Evolutionary conservation across 2,329 filamentous ascomycete genomes (phyloP), one percentile per base, ranked within the genome.

Genomic region (Lasiodiplodia hormozganensis): DNA sequence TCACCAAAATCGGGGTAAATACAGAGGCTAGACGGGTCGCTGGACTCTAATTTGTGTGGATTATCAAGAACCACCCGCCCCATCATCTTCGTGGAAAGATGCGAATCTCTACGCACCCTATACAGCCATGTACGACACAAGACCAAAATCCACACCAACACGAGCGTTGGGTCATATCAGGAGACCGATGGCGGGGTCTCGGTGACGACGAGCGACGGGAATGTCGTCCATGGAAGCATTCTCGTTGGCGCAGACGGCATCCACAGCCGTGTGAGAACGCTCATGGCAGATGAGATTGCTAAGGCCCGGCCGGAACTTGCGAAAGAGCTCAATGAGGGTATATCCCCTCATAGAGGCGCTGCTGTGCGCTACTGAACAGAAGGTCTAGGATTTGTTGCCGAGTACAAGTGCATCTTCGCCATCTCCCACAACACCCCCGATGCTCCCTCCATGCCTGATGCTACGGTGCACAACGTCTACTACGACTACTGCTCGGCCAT

Each of bases 241-340:
- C 21, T 69, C 38, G 65, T 69, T 23, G 68, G 68, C 23, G 68
- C 68, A 38, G 65, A 69, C 28, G 68, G 68, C 21, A 60, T 65
- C 6, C 52, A 62, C 65, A 51, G 65, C 65, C 34, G 18, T 25
- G 34, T 28, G n/a, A 11, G 52, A 8, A 52, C 23, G 10, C 21
- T 52, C 21, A 10, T 52, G n/a, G 49, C 49, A 25, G n/a, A 52
- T 11, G 28, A 52, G 49, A n/a, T 52, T 52, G 21, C 23, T 10
- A 11, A 10, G 2, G 49, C 23, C 21, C 8, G 25, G 10, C 7
- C 23, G 21, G 8, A 52, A 52, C 49, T 52, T 10, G 12, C 21
- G 21, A 52, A 52, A 25, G 49, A n/a, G 11, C 21, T 52, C 2
- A 10, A 25, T 10, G 49, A 52, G 25, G 23, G 49, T 52, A n/a